A percentile compares a stretch with the other conserved stretches of the same genome.
Evolutionary conservation across 2,329 filamentous ascomycete species (phyloP).

Genomic region (Corynespora cassiicola): DNA sequence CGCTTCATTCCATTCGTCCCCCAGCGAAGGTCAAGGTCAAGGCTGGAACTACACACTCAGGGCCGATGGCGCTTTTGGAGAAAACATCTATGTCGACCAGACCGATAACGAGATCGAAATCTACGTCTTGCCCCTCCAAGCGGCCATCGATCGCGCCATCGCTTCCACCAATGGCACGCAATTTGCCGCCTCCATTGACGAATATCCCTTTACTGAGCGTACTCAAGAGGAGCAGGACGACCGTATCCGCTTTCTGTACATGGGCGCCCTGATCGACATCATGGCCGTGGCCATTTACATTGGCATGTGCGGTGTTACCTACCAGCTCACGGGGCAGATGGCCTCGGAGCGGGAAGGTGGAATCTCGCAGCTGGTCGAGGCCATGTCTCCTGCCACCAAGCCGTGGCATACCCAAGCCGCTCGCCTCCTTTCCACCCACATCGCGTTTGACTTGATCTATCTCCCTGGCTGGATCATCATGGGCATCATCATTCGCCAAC

Average conservation of each 20-base stretch:
- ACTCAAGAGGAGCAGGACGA: constrained; percentile 72
- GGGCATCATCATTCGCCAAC: constrained; percentile 69
- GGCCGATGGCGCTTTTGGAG: constrained; percentile 74
- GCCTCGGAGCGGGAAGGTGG: constrained; percentile 85
- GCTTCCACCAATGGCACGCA: constrained; percentile 58
- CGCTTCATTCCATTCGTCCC: constrained; percentile 77
- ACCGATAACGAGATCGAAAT: constrained; percentile 76
- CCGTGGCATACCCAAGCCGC: constrained; percentile 80
- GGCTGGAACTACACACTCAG: constrained; percentile 88
- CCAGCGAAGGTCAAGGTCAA: constrained; percentile 68
- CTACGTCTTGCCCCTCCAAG: constrained; percentile 80
- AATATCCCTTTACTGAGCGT: constrained; percentile 79
- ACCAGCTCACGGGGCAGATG: constrained; percentile 86
- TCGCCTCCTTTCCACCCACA: constrained; percentile 78
- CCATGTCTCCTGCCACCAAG: constrained; percentile 82
- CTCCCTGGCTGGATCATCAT: constrained; percentile 83
- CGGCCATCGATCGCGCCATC: constrained; percentile 78
- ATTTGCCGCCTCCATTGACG: constrained; percentile 52
- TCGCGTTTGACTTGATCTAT: constrained; percentile 82
- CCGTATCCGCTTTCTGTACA: constrained; percentile 72
- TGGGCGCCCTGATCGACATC: constrained; percentile 75
- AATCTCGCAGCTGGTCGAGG: constrained; percentile 87
- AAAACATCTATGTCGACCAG: constrained; percentile 68
- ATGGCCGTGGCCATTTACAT: constrained; percentile 81
- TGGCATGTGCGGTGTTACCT: constrained; percentile 80